These are phyloP conservation scores for Quercus robur DNA, from an alignment of 306 rosid species.

Conservation along the genomic window DNA sequence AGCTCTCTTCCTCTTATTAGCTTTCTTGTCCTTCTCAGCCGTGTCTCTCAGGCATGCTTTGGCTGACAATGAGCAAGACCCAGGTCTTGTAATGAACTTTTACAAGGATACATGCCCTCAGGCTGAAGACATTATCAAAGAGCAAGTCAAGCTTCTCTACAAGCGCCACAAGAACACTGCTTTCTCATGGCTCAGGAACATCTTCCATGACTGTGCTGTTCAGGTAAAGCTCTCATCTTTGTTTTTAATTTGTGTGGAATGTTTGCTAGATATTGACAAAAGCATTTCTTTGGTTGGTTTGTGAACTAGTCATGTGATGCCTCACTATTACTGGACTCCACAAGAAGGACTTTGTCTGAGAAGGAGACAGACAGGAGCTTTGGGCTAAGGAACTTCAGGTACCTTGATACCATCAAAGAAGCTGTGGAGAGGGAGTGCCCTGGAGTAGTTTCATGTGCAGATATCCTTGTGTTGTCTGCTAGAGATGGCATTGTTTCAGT, in stretches of 20 bases:
- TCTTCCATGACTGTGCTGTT: constrained; percentile 97
- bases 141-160: constrained; percentile 93
- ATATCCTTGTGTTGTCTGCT: constrained; percentile 85
- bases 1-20: constrained; percentile 41
- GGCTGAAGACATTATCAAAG: constrained; percentile 89
- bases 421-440: constrained; percentile 98
- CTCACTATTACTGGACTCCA: constrained; percentile 84
- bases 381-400: constrained; percentile 93
- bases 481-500: constrained; percentile 93
- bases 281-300: neutral
- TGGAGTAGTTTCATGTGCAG: constrained; percentile 92
- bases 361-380: constrained; percentile 95
- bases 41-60: constrained; percentile 26
- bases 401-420: constrained; percentile 89
- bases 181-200: constrained; percentile 97
- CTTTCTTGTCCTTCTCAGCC: constrained; percentile 46
- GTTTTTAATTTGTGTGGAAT: neutral
- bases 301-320: constrained; percentile 83
- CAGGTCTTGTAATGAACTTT: constrained; percentile 70
- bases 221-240: constrained; percentile 39
- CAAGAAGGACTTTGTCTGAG: constrained; percentile 84
- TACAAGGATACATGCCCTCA: constrained; percentile 95
- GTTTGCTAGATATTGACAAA: neutral
- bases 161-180: constrained; percentile 99
- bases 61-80: constrained; percentile 40